phyloP scores from a whole-genome alignment of 306 rosid species.

The Rosa multiflora region DNA sequence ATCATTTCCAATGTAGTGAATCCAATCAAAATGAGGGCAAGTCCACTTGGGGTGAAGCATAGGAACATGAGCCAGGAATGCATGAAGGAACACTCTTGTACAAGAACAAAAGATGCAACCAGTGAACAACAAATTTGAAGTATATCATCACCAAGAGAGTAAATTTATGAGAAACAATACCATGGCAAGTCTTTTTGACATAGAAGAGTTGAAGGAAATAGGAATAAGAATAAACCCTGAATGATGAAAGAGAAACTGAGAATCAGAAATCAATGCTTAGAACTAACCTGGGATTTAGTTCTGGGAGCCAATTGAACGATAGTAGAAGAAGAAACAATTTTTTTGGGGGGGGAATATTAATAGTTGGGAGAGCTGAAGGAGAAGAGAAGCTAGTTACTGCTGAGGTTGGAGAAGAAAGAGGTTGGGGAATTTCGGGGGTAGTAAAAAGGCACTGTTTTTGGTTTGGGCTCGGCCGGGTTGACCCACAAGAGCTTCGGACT shows the following conservation, averaged over 20 bases:
- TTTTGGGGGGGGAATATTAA: neutral
- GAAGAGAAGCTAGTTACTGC: neutral
- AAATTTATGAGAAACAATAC: neutral
- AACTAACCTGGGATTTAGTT: constrained; percentile 7
- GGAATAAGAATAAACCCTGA: neutral
- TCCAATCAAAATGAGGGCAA: too few relatives aligned
- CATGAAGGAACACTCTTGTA: neutral
- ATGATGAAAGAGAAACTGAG: neutral
- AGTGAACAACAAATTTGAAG: too few relatives aligned
- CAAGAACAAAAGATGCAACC: neutral
- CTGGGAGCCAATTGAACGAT: neutral
- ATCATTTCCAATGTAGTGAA: neutral
- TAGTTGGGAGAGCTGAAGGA: neutral
- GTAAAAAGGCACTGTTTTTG: neutral
- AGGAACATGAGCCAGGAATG: neutral
- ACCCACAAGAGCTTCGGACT: neutral
- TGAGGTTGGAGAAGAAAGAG: neutral
- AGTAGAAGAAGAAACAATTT: neutral
- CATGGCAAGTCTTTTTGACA: neutral
- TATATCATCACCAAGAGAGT: neutral
- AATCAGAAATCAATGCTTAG: neutral
- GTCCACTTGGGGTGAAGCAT: too few relatives aligned
- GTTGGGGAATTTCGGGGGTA: neutral
- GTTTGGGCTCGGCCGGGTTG: neutral
- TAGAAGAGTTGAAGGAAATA: neutral